Percentiles rank a stretch among this genome's conserved stretches.
phyloP scores from a whole-genome alignment of 495 filamentous ascomycete genomes.

The Lentithecium fluviatile region DNA sequence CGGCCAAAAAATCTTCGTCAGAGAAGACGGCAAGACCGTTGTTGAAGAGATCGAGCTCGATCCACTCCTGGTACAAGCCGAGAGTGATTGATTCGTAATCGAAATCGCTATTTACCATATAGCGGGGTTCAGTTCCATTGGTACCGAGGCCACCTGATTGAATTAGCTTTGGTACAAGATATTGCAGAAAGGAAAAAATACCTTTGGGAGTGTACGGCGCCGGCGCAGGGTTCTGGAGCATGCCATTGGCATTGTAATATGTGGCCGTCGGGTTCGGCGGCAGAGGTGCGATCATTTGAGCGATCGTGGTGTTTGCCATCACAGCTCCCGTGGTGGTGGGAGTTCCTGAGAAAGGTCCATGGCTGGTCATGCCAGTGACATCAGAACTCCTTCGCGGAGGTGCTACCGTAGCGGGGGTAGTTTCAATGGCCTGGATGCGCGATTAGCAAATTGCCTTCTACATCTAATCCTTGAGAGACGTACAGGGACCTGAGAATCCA shows the following conservation, averaged over 20 bases:
- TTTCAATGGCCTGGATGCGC: constrained; percentile 17
- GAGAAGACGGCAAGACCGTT: constrained; percentile 71
- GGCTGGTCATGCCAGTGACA: constrained; percentile 41
- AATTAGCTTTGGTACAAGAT: not conserved
- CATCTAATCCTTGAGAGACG: not conserved
- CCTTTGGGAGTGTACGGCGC: constrained; percentile 73
- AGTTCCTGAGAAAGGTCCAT: constrained; percentile 43
- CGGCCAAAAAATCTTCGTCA: constrained; percentile 65
- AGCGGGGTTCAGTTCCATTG: constrained; percentile 72
- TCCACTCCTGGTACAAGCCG: constrained; percentile 78
- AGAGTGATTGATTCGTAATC: constrained; percentile 48
- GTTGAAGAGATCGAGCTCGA: constrained; percentile 86
- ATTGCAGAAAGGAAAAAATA: not conserved
- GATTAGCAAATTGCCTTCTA: not conserved
- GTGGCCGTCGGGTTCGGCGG: constrained; percentile 45
- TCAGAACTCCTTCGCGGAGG: constrained; percentile 32
- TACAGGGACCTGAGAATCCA: constrained; percentile 33
- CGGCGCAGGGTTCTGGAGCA: constrained; percentile 61
- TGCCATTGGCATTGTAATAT: constrained; percentile 69
- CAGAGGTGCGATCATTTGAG: constrained; percentile 31
- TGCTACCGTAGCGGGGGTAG: constrained; percentile 11
- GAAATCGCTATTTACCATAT: constrained; percentile 50
- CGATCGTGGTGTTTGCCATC: constrained; percentile 31
- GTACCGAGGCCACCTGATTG: constrained; percentile 62
- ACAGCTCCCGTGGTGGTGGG: constrained; percentile 45